Base-by-base conservation (phyloP, 2,329 filamentous ascomycete genomes). In the Botrytis paeoniae region DNA sequence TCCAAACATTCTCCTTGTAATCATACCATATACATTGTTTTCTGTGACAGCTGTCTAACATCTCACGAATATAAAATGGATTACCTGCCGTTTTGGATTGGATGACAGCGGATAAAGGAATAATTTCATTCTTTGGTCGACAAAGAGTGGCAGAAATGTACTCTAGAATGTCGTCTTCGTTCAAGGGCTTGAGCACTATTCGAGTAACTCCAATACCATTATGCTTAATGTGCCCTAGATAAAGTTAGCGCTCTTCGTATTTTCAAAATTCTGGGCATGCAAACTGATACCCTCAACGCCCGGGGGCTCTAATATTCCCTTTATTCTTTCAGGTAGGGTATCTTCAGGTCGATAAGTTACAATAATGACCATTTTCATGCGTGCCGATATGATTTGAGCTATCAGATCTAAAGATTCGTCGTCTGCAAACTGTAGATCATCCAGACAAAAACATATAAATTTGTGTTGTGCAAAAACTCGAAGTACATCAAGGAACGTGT, bases 1-100 rank as follows among this genome's bases (percentile, higher is more conserved):
- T 87, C 95, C 95, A 98, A 63, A 88, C 87, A 64, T 90, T 93
- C 76, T 92, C 89, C 77, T 90, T 90, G 86, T 96, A 97, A 75
- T 94, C 94, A 81, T 97, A 98, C 88, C 91, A 97, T 68, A 98
- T 92, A 81, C 93, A 97, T 77, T 91, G 91, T 80, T 93, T 96
- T 59, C 93, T 89, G 81, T 97, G 91, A 80, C 93, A 97, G 4
- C 92, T 91, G 79, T 93, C 93, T 7, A 98, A 87, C 88, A 98
- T 97, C 82, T 97, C 93, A 72, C 93, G 88, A 81, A 97, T 92
- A 79, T 96, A 97, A 79, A 97, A 98, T 16, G 73, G 92, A 75
- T 97, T 97, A 1, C 95, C 95, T 39, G 89, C 89, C 14, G 93
- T 95, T 70, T 79, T 79, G 1, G 78, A 94, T 80, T 97, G 93